Base-by-base conservation (phyloP, 352 stramenopile genomes). In the Globisporangium yorkense region DNA sequence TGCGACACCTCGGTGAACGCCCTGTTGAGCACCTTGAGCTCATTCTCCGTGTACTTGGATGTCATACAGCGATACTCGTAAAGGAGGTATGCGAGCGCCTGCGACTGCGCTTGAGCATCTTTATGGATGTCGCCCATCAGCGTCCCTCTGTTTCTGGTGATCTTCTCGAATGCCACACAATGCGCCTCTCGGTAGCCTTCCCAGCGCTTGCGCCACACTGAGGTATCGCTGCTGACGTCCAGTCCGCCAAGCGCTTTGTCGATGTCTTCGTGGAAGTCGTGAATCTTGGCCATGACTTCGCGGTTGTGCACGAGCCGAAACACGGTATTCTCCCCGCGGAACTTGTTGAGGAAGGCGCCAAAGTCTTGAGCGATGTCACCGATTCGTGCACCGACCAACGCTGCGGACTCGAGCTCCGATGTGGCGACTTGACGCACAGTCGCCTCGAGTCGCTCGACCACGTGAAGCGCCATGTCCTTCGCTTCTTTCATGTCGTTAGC, bases 61-160 rank as follows among this genome's bases (percentile, higher is more conserved):
- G 4, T 39, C 31, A 54, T 5, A 4, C 15, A n/a, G n/a, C 39
- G 47, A 46, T 24, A 48, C 47, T 63, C 57, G 16, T 18, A 63
- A 2, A 45, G 5, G 24, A 63, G 51, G 7, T 52, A 27, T 9
- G 13, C 44, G 13, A 63, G 39, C 12, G 57, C 57, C 9, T 63
- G 37, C 0, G 50, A 39, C 27, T 56, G 49, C 39, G 48, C 37
- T 15, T 47, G 43, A 0, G 43, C 3, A 15, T 47, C 43, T 0
- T 6, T 5, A 0, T 18, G 43, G 0, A 47, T 3, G 43, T 47
- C 43, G 43, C 43, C n/a, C 10, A 47, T 27, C 10, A 47, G 43
- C 18, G 27, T 27, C 18, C 27, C n/a, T 2, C 43, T 2, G 41
- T 24, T 47, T 18, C 9, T 24, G 18, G 18, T 24, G 43, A 47